Base-by-base conservation (phyloP, 768 basidiomycete genomes). In the Galerina sulciceps region DNA sequence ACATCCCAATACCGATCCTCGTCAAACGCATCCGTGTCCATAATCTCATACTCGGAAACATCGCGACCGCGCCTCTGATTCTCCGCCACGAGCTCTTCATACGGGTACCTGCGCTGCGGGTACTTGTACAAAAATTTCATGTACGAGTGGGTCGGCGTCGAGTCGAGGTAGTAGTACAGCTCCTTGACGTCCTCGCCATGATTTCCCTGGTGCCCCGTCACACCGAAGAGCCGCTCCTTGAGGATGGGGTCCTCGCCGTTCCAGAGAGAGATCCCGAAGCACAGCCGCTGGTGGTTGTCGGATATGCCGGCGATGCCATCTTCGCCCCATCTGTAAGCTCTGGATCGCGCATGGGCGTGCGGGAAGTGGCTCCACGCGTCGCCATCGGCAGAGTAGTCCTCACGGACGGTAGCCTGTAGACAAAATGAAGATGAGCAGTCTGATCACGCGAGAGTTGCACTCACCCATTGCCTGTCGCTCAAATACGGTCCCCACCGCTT, bases 61-160 rank as follows among this genome's bases (percentile, higher is more conserved):
- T 97, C 88, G 45, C 97, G 84, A 65, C 84, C 85, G 46, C 97
- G 83, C 64, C 89, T 84, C 67, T 85, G 78, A 69, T 89, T 96
- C 77, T 99, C 95, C 45, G 80, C 75, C 11, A 97, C 90, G 53
- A 99, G 86, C 60, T 96, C 86, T 68, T 99, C 96, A 74, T 99
- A 99, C 1, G 97, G 97, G 74, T 84, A 99, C 35, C 82, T 79
- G 66, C 87, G 81, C 72, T 99, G 97, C 11, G 97, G 96, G 66
- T 99, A 99, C 73, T 99, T 99, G 85, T 99, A 99, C 56, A 98
- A 78, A 75, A 93, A 98, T 74, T 99, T 99, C 97, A 99, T 99
- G 83, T 99, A 99, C 6, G 96, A 97, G 69, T 99, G 97, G 1
- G 97, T 98, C 37, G 97, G 97, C 1, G 97, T 98, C 37, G 94